These are phyloP conservation scores for Suhomyces kunorum DNA, from an alignment of 1,139 yeast species.

Conservation along the genomic window DNA sequence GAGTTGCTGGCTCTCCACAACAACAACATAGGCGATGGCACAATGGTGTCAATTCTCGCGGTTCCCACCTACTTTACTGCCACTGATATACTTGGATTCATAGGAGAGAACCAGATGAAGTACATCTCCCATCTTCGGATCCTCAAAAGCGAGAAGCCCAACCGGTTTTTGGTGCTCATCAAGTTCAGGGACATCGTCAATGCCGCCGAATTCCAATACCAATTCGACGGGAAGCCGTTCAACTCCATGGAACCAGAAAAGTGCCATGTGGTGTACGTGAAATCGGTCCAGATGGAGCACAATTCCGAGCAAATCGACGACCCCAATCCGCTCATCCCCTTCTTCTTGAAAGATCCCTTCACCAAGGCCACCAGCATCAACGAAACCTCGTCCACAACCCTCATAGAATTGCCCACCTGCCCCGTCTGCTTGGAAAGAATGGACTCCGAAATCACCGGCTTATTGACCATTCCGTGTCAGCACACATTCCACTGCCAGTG, in stretches of 20 bases:
- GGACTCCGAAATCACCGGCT: slow-evolving; percentile 80
- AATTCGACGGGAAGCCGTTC: slow-evolving; percentile 73
- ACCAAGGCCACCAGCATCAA: slow-evolving; percentile 22
- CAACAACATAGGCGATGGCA: slow-evolving; percentile 40
- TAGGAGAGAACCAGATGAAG: slow-evolving; percentile 62
- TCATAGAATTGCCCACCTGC: slow-evolving; percentile 82
- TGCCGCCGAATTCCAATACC: slow-evolving; percentile 65
- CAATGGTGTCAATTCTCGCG: slow-evolving; percentile 76
- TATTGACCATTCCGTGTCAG: slow-evolving; percentile 86
- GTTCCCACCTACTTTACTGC: slow-evolving; percentile 88
- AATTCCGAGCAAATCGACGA: slow-evolving; percentile 19
- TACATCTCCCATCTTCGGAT: slow-evolving; percentile 72
- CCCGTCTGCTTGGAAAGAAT: slow-evolving; percentile 91
- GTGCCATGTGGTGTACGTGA: slow-evolving; percentile 74
- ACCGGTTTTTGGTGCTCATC: slow-evolving; percentile 73
- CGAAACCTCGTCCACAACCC: slow-evolving; percentile 14
- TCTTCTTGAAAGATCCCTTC: slow-evolving; percentile 73
- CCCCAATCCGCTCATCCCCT: slow-evolving; percentile 53
- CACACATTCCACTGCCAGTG: slow-evolving; percentile 94
- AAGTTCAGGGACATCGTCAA: slow-evolving; percentile 60
- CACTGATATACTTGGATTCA: slow-evolving; percentile 76
- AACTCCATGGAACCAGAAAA: slow-evolving; percentile 88
- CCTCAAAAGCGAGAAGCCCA: slow-evolving; percentile 64
- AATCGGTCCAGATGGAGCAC: slow-evolving; percentile 50
- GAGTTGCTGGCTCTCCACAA: slow-evolving; percentile 8